Base-by-base conservation (phyloP, 257 asterid genomes). In the Paulownia fortunei region DNA sequence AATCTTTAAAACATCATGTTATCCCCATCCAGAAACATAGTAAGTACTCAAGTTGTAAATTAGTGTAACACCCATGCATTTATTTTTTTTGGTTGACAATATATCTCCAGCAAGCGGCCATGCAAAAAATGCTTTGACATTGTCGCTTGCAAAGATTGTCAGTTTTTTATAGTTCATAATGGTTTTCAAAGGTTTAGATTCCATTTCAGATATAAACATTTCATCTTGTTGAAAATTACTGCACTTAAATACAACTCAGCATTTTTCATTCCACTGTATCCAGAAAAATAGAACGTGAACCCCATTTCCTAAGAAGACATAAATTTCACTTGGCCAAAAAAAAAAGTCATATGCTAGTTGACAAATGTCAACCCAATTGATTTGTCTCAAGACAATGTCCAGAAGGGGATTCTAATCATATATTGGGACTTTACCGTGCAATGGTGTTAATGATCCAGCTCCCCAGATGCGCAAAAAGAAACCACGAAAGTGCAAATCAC, bases 401-500 rank as follows among this genome's bases (percentile, higher is more conserved):
- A 39, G 2, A 55, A 5, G n/a, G 41, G 69, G 21, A 69, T 46
- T 77, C 24, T 42, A 55, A 13, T 37, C 32, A 41, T 27, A n/a
- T 15, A 30, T 23, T 15, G 32, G 23, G 69, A 36, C 51, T 26
- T 51, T 19, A 72, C 36, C 73, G 51, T 60, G 77, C 72, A 78
- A 69, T 47, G 13, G 36, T 26, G 63, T 46, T 42, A 60, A 70
- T 58, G 23, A 9, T 3, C 32, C n/a, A 69, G 30, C 59, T 76
- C 59, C 32, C n/a, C 67, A 39, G 5, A 27, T 6, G 7, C 24
- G 60, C 60, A 68, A 67, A 32, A 69, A 54, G 65, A 19, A 62
- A 37, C 77, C 34, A 47, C 37, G 24, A 23, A 37, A 26, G 10
- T 51, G 44, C 61, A 44, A 9, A 49, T 9, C 51, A 71, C 30